A percentile compares a stretch with the other conserved stretches of the same genome.
These are phyloP conservation scores for Zostera marina DNA, from an alignment of 116 monocot species.

Conservation along the genomic window DNA sequence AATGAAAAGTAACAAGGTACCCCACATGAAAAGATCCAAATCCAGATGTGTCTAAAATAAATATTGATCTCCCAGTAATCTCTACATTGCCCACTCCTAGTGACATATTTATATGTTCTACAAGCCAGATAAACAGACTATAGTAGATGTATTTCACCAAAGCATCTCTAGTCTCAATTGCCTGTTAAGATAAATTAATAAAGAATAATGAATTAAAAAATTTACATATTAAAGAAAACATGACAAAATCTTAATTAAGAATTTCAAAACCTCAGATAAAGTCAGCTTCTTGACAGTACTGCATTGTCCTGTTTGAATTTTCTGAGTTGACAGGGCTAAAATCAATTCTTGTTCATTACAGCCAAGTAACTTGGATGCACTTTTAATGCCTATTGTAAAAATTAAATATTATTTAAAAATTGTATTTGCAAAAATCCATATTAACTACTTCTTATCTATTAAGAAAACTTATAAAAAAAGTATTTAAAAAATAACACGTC, in stretches of 20 bases:
- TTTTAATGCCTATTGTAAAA: conserved; percentile 22
- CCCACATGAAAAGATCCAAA: conserved; percentile 74
- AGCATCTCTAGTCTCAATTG: conserved; percentile 72
- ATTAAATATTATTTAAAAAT: no score
- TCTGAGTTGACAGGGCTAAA: conserved; percentile 53
- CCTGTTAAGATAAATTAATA: conserved; percentile 17
- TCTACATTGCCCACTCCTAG: conserved; percentile 40
- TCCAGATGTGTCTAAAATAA: conserved; percentile 77
- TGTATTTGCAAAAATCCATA: no score
- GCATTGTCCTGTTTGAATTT: conserved; percentile 62
- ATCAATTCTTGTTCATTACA: conserved; percentile 37
- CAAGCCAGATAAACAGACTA: conserved; percentile 60
- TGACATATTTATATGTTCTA: conserved; percentile 70
- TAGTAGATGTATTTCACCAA: conserved; percentile 62
- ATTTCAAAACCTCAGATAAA: conserved; percentile 43
- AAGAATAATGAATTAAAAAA: no score
- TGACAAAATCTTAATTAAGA: neutral
- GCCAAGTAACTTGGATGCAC: conserved; percentile 56
- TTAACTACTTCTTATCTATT: no score
- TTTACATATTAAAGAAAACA: neutral
- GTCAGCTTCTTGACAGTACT: conserved; percentile 62
- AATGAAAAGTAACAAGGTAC: neutral
- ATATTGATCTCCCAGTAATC: conserved; percentile 55
- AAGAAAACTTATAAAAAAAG: no score
- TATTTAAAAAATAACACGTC: no score